Evolutionary conservation across 495 filamentous ascomycete species (phyloP), one percentile per base, ranked within the genome.

Genomic region (Aspergillus diversus): DNA sequence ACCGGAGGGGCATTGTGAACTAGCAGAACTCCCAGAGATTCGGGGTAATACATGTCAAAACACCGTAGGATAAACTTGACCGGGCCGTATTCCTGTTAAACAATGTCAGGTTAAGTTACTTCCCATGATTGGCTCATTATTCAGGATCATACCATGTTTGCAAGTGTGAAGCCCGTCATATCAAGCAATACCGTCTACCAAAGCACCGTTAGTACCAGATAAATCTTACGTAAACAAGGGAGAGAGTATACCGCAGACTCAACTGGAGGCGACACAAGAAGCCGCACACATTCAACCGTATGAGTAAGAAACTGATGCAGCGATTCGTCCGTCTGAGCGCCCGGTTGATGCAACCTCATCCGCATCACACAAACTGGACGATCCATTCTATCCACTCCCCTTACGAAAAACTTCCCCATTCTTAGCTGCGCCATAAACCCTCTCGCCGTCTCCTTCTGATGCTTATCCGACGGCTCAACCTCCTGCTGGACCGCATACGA

Each of bases 41-140:
- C 93, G 8, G 93, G 93, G 70, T 97, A 97, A 74, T 96, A 96
- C 27, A 91, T 92, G 78, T 97, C 93, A 69, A 97, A 96, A 72
- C 90, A 93, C 76, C 93, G 92, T 76, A 97, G 92, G 81, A 97
- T 93, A 78, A 96, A 97, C 70, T 92, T 97, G 21, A 97, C 90
- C 0, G 93, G 92, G 0, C 89, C 84, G 73, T 96, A 97, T 71
- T 97, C 93, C 90, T 92, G 48, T 39, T 35, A 5, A 33, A 17
- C 9, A n/a, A 43, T 43, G 39, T 43, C n/a, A 43, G n/a, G n/a
- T n/a, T n/a, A n/a, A n/a, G n/a, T n/a, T n/a, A n/a, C n/a, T n/a
- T n/a, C n/a, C n/a, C n/a, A n/a, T n/a, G n/a, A n/a, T n/a, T n/a
- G n/a, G n/a, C n/a, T n/a, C n/a, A n/a, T n/a, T n/a, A n/a, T n/a